These are phyloP conservation scores for Linnemannia schmuckeri DNA, from an alignment of 192 early-diverging fungal genomes.

Conservation along the genomic window DNA sequence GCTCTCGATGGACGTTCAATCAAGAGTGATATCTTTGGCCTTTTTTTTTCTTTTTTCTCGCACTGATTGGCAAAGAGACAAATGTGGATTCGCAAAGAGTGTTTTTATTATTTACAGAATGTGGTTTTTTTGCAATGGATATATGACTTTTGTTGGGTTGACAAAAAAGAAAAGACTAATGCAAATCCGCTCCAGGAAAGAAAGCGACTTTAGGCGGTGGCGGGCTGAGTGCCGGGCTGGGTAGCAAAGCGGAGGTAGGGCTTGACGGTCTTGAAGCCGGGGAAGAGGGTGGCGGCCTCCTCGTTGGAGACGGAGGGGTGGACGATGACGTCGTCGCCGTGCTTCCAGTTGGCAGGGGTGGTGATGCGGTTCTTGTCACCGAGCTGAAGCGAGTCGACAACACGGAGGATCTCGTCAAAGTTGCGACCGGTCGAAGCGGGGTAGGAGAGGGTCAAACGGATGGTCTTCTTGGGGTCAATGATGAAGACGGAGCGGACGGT, in stretches of 20 bases:
- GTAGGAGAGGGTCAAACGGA: conserved; percentile 93
- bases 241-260: conserved; percentile 86
- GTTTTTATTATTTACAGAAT: conserved; percentile 12
- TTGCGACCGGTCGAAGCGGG: conserved; percentile 94
- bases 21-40: no score
- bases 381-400: conserved; percentile 93
- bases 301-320: conserved; percentile 86
- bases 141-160: conserved; percentile 4
- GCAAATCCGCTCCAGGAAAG: not conserved
- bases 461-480: conserved; percentile 91
- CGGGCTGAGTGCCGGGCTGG: conserved; percentile 54
- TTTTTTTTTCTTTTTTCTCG: no score
- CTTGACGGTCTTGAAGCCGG: conserved; percentile 81
- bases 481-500: conserved; percentile 97
- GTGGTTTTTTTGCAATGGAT: conserved; percentile 1
- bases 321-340: conserved; percentile 91
- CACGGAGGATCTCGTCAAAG: conserved; percentile 97
- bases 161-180: not conserved
- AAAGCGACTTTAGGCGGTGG: not conserved
- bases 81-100: not conserved
- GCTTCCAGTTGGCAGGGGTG: conserved; percentile 95
- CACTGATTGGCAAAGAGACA: no score
- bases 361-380: conserved; percentile 90
- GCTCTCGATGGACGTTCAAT: no score
- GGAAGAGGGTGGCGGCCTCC: conserved; percentile 89